These are phyloP conservation scores for Penicillium sp. DNA, from an alignment of 2,329 filamentous ascomycete species.

Conservation along the genomic window DNA sequence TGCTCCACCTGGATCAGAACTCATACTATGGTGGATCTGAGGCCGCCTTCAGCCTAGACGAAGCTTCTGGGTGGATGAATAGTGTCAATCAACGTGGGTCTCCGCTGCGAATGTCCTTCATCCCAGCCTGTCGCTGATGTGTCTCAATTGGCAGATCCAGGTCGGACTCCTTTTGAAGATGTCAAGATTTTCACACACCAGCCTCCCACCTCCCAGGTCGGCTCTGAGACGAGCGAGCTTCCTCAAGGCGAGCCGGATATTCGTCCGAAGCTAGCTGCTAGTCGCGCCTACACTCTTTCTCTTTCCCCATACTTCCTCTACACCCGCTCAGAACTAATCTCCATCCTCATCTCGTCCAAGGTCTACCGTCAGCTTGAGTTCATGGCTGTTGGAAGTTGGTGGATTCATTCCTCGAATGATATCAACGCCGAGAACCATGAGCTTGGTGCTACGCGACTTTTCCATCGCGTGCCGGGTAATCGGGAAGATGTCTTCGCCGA, in stretches of 20 bases:
- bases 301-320: constrained; percentile 87
- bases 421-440: constrained; percentile 17
- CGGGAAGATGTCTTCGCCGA: constrained; percentile 90
- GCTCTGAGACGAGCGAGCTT: constrained; percentile 9
- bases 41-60: constrained; percentile 81
- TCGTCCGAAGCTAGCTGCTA: constrained; percentile 44
- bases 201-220: constrained; percentile 1
- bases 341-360: constrained; percentile 82
- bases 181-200: constrained; percentile 37
- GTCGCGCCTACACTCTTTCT: constrained; percentile 79
- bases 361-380: constrained; percentile 92
- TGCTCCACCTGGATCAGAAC: constrained; percentile 87
- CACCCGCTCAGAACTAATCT: constrained; percentile 75
- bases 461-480: constrained; percentile 80
- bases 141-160: constrained; percentile 37
- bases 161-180: constrained; percentile 45
- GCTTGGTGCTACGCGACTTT: constrained; percentile 34
- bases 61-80: constrained; percentile 74
- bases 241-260: constrained; percentile 18
- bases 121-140: constrained; percentile 27
- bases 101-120: constrained; percentile 12
- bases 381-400: constrained; percentile 89
- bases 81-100: constrained; percentile 46
- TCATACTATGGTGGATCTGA: constrained; percentile 85
- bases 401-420: constrained; percentile 60